Evolutionary conservation across 140 eudicot genomes (phyloP).

Genomic region (Anethum foeniculum): DNA sequence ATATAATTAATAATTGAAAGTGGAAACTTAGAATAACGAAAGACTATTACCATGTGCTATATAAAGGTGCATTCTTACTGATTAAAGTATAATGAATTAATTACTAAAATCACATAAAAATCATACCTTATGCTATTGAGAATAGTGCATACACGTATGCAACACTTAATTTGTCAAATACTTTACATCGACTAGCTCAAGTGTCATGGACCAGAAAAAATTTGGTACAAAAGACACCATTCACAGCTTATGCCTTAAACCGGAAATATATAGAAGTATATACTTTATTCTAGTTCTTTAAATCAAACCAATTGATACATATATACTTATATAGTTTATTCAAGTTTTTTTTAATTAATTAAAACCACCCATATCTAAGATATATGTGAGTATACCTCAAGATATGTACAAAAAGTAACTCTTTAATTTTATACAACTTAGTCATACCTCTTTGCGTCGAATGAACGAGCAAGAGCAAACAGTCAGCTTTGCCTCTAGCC

Average conservation of each 20-base stretch:
- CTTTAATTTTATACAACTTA: background rate
- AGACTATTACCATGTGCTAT: background rate
- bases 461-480: slow-evolving; percentile 7
- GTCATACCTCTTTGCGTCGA: background rate
- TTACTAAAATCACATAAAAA: background rate
- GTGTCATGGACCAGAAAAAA: background rate
- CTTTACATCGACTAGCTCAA: background rate
- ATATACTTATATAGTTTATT: background rate
- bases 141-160: background rate
- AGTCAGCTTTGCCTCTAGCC: slow-evolving; percentile 8
- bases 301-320: too few relatives aligned
- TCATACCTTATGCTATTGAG: background rate
- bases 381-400: background rate
- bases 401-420: background rate
- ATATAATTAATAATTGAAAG: background rate
- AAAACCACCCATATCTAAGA: background rate
- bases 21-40: background rate
- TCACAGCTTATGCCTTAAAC: background rate
- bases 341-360: background rate
- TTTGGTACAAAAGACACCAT: background rate
- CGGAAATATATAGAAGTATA: background rate
- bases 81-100: background rate
- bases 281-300: background rate
- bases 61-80: background rate
- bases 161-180: background rate